These are phyloP conservation scores for Lomentospora prolificans DNA, from an alignment of 2,329 filamentous ascomycete species.

Conservation along the genomic window DNA sequence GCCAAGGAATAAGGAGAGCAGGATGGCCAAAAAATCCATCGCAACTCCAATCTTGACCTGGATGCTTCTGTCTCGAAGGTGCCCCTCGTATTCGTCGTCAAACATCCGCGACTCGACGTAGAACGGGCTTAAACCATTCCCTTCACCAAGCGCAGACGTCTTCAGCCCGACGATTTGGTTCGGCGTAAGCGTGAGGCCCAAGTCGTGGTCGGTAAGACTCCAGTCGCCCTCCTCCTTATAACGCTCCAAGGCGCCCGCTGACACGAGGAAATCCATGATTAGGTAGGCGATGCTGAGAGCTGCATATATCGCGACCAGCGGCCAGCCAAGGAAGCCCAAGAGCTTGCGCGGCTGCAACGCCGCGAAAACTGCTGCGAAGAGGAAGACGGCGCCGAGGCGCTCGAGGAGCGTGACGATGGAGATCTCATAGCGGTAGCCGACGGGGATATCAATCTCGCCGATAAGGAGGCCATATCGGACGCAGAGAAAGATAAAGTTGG, in stretches of 20 bases:
- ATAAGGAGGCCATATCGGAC: not conserved
- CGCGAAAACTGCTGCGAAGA: not conserved
- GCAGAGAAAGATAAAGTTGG: constrained; percentile 1
- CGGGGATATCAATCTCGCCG: not conserved
- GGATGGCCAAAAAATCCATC: not conserved
- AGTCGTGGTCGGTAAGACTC: not conserved
- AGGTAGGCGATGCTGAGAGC: not conserved
- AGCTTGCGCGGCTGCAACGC: not conserved
- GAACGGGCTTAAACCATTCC: not conserved
- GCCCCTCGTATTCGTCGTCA: not conserved
- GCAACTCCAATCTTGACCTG: constrained; percentile 2
- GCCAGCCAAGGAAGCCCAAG: not conserved
- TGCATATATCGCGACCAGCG: not conserved
- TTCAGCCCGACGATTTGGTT: not conserved
- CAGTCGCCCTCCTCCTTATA: not conserved
- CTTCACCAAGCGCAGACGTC: not conserved
- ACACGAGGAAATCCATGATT: not conserved
- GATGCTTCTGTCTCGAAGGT: not conserved
- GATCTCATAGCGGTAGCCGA: not conserved
- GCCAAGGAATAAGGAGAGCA: not conserved
- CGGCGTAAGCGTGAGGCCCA: not conserved
- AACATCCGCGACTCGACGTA: not conserved
- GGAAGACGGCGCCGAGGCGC: not conserved
- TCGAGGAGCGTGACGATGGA: not conserved
- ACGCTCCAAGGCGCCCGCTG: not conserved